Conservation (phyloP, 2,329 filamentous ascomycete species). For the Ophiocordyceps unilateralis region DNA sequence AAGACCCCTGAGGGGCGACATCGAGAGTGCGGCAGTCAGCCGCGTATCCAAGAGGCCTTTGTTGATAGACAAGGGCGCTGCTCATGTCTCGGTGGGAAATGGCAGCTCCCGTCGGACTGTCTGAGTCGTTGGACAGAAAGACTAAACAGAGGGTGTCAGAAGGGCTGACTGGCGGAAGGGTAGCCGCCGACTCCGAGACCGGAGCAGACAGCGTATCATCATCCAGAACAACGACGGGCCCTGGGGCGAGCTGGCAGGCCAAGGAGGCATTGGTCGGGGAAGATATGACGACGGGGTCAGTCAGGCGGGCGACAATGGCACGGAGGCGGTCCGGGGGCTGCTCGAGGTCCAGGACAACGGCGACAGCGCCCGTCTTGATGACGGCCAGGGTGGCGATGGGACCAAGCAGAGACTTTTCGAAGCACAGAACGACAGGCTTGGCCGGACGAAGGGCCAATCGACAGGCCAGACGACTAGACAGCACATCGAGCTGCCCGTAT, state of each 20-base stretch:
- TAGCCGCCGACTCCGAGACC: background rate
- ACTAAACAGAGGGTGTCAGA: slow-evolving; percentile 1
- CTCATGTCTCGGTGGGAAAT: slow-evolving; percentile 1
- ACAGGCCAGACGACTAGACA: slow-evolving; percentile 1
- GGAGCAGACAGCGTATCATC: background rate
- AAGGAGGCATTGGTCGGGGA: background rate
- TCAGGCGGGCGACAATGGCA: background rate
- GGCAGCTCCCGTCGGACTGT: background rate
- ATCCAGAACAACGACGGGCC: background rate
- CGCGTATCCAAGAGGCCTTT: background rate
- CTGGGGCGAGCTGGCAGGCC: background rate
- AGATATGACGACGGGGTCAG: background rate
- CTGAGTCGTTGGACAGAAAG: background rate
- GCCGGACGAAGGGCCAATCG: slow-evolving; percentile 1
- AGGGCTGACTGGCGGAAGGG: slow-evolving; percentile 1
- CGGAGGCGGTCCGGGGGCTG: background rate
- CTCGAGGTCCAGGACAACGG: slow-evolving; percentile 5
- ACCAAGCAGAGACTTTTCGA: slow-evolving; percentile 9
- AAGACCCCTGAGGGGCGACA: background rate
- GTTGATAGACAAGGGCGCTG: slow-evolving; percentile 1
- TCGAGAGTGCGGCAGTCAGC: background rate
- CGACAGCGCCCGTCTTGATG: slow-evolving; percentile 10
- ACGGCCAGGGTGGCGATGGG: slow-evolving; percentile 9
- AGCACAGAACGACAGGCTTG: slow-evolving; percentile 1
- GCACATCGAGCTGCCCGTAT: slow-evolving; percentile 1